Conservation (phyloP, 805 yeast species). For the Saccharomycopsis javanensis region DNA sequence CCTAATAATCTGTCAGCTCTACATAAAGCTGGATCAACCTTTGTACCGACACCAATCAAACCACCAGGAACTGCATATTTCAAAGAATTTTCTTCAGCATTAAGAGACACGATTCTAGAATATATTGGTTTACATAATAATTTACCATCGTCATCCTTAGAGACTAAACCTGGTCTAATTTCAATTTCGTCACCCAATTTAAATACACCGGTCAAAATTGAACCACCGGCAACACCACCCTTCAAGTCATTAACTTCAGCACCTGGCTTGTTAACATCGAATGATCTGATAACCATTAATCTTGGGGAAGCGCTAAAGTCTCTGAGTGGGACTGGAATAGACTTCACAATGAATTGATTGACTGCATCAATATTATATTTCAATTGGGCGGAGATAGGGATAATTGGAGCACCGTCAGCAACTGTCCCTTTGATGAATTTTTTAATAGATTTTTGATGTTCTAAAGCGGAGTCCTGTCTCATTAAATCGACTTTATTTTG, state of each 20-base stretch:
- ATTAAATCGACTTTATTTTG: slow-evolving; percentile 98
- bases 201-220: slow-evolving; percentile 93
- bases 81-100: slow-evolving; percentile 95
- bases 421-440: slow-evolving; percentile 94
- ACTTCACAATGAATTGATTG: slow-evolving; percentile 88
- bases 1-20: slow-evolving; percentile 99
- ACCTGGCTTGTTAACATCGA: slow-evolving; percentile 98
- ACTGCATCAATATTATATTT: slow-evolving; percentile 98
- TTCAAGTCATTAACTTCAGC: slow-evolving; percentile 91
- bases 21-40: slow-evolving; percentile 96
- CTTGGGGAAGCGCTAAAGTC: slow-evolving; percentile 92
- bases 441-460: slow-evolving; percentile 87
- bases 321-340: slow-evolving; percentile 93
- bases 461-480: slow-evolving; percentile 94
- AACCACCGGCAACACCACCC: slow-evolving; percentile 99
- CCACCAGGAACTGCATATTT: slow-evolving; percentile 99
- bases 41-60: slow-evolving; percentile 97
- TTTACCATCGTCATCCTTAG: slow-evolving; percentile 83
- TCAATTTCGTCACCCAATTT: slow-evolving; percentile 96
- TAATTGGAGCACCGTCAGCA: slow-evolving; percentile 98
- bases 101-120: slow-evolving; percentile 85
- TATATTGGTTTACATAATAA: slow-evolving; percentile 86
- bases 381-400: slow-evolving; percentile 97
- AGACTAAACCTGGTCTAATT: slow-evolving; percentile 97
- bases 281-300: slow-evolving; percentile 93